Percentiles rank a stretch among this genome's conserved stretches.
Evolutionary conservation across 164 flowering plant species (phyloP).

Genomic region (Macadamia tetraphylla): DNA sequence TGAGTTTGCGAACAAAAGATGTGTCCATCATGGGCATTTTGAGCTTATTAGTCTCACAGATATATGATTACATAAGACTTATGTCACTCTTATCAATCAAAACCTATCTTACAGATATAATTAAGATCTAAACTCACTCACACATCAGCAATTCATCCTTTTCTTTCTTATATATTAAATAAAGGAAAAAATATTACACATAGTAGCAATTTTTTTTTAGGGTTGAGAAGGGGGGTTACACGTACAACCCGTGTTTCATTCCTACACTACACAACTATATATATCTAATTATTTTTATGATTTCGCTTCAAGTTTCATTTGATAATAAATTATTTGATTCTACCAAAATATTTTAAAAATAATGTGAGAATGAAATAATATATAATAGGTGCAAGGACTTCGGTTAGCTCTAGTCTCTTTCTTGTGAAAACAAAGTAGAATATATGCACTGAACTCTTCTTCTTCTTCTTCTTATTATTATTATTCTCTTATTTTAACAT

Average conservation of each 20-base stretch:
- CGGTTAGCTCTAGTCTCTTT: constrained; percentile 5
- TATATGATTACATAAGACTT: constrained; percentile 4
- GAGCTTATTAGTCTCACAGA: neutral
- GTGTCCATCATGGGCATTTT: constrained; percentile 1
- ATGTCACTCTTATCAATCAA: constrained; percentile 9
- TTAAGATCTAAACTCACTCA: neutral
- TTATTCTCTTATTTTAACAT: too few relatives aligned
- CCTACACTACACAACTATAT: neutral
- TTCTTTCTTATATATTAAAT: neutral
- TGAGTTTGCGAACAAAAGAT: too few relatives aligned
- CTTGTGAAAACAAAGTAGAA: constrained; percentile 14
- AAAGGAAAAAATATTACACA: too few relatives aligned
- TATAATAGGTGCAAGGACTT: neutral
- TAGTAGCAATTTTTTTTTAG: too few relatives aligned
- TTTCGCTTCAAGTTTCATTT: neutral
- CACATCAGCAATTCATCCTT: neutral
- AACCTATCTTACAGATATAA: too few relatives aligned
- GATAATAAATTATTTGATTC: too few relatives aligned
- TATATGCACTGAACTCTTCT: neutral
- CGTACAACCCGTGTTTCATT: neutral
- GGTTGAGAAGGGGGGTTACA: neutral
- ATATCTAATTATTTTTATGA: neutral
- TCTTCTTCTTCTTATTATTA: neutral
- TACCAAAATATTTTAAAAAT: too few relatives aligned
- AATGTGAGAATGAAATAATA: neutral